A percentile compares a stretch with the other conserved stretches of the same genome.
Conservation (phyloP, 2,329 filamentous ascomycete species). For the Cordyceps pruinosa region DNA sequence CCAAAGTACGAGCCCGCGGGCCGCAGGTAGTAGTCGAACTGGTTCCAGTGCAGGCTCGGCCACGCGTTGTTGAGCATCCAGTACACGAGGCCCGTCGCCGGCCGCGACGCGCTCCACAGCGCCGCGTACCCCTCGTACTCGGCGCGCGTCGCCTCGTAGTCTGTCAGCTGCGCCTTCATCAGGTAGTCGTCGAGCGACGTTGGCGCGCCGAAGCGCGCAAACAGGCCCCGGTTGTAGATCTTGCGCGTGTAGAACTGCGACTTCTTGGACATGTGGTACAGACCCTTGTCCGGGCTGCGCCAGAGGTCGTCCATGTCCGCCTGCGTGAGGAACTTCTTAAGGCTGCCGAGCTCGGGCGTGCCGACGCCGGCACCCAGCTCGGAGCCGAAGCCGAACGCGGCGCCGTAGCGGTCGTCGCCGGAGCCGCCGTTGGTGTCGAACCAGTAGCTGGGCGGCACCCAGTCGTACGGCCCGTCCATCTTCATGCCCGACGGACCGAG, state of each 20-base stretch:
- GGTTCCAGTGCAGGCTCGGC: conserved; percentile 58
- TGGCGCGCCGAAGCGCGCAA: conserved; percentile 43
- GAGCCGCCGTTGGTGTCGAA: conserved; percentile 35
- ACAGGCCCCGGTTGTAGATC: conserved; percentile 53
- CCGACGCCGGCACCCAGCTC: conserved; percentile 57
- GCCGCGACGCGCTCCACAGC: conserved; percentile 42
- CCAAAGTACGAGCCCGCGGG: conserved; percentile 54
- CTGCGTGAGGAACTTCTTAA: conserved; percentile 46
- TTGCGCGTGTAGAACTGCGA: conserved; percentile 49
- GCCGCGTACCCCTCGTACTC: conserved; percentile 51
- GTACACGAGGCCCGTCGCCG: conserved; percentile 56
- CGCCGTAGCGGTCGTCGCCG: conserved; percentile 36
- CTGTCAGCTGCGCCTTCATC: conserved; percentile 52
- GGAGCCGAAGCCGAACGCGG: conserved; percentile 57
- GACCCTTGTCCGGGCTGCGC: conserved; percentile 42
- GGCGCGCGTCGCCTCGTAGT: conserved; percentile 56
- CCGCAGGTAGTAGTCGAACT: conserved; percentile 57
- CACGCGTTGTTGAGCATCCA: conserved; percentile 63
- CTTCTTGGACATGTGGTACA: conserved; percentile 54
- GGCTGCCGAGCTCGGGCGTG: conserved; percentile 48
- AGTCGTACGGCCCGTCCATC: conserved; percentile 61
- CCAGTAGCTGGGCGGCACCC: conserved; percentile 61
- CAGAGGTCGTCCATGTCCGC: conserved; percentile 49
- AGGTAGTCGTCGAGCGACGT: conserved; percentile 50
- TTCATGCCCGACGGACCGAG: conserved; percentile 55